Percentiles rank a stretch among this genome's conserved stretches.
These are phyloP conservation scores for Casaregolazyma suthepensis DNA, from an alignment of 1,139 yeast species.

Conservation along the genomic window DNA sequence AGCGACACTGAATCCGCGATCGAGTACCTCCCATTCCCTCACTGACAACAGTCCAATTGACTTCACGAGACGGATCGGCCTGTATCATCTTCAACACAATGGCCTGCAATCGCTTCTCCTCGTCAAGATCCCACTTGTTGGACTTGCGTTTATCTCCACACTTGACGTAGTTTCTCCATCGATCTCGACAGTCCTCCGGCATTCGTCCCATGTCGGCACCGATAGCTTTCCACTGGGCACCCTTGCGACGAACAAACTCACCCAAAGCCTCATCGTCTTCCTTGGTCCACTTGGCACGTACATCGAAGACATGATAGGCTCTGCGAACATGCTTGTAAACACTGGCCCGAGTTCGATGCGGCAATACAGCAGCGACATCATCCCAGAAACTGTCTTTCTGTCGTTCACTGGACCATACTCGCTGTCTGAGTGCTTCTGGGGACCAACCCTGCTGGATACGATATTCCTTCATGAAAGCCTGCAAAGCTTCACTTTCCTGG, in stretches of 20 bases:
- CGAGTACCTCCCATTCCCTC: slow-evolving; percentile 85
- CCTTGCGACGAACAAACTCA: slow-evolving; percentile 56
- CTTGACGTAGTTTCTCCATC: slow-evolving; percentile 92
- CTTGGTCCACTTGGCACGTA: slow-evolving; percentile 82
- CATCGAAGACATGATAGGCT: slow-evolving; percentile 78
- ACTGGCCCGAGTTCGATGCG: slow-evolving; percentile 79
- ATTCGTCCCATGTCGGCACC: slow-evolving; percentile 76
- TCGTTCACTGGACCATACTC: slow-evolving; percentile 84
- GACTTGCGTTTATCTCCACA: slow-evolving; percentile 72
- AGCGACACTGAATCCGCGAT: slow-evolving; percentile 88
- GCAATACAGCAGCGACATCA: slow-evolving; percentile 64
- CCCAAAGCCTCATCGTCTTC: slow-evolving; percentile 69
- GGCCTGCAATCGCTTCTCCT: slow-evolving; percentile 55
- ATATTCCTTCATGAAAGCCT: slow-evolving; percentile 64
- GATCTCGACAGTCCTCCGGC: slow-evolving; percentile 96
- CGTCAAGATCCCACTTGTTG: slow-evolving; percentile 73
- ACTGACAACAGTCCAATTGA: slow-evolving; percentile 88
- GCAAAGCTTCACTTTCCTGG: slow-evolving; percentile 66
- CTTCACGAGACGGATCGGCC: slow-evolving; percentile 32
- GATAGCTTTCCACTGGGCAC: slow-evolving; percentile 80
- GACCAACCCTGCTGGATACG: slow-evolving; percentile 55
- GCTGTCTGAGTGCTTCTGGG: slow-evolving; percentile 62
- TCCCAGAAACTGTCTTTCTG: slow-evolving; percentile 90
- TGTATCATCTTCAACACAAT: slow-evolving; percentile 44
- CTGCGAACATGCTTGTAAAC: slow-evolving; percentile 89